A percentile compares a stretch with the other conserved stretches of the same genome.
Conservation (phyloP, 805 yeast species). For the Jamesozyma spencerorum region DNA sequence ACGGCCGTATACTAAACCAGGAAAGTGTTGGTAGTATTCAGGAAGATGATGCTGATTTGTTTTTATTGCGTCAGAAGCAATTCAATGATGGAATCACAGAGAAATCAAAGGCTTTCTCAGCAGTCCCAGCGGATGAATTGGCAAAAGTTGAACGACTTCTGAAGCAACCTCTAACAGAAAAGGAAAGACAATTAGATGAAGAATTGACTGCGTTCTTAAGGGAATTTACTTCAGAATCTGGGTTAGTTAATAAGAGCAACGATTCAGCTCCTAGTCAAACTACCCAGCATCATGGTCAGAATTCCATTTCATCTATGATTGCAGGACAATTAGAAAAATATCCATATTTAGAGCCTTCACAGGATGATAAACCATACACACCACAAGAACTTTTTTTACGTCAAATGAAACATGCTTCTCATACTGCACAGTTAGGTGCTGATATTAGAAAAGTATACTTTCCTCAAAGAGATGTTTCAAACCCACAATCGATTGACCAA, state of each 20-base stretch:
- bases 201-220: constrained; percentile 23
- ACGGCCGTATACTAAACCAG: neutral
- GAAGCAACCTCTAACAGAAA: constrained; percentile 11
- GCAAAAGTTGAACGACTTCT: constrained; percentile 1
- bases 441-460: constrained; percentile 48
- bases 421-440: constrained; percentile 56
- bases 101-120: constrained; percentile 8
- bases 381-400: constrained; percentile 70
- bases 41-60: constrained; percentile 15
- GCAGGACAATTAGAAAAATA: constrained; percentile 14
- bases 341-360: constrained; percentile 58
- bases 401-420: constrained; percentile 51
- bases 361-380: constrained; percentile 57
- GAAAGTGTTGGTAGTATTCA: neutral
- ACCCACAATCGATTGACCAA: constrained; percentile 49
- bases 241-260: neutral
- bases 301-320: neutral
- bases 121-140: constrained; percentile 4
- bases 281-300: neutral
- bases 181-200: constrained; percentile 26
- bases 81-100: constrained; percentile 2
- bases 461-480: constrained; percentile 56
- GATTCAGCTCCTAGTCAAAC: neutral
- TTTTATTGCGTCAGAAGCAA: constrained; percentile 19
- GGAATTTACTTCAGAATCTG: constrained; percentile 10